Evolutionary conservation across 352 stramenopile genomes (phyloP).

Genomic region (Pythium dissotocum): DNA sequence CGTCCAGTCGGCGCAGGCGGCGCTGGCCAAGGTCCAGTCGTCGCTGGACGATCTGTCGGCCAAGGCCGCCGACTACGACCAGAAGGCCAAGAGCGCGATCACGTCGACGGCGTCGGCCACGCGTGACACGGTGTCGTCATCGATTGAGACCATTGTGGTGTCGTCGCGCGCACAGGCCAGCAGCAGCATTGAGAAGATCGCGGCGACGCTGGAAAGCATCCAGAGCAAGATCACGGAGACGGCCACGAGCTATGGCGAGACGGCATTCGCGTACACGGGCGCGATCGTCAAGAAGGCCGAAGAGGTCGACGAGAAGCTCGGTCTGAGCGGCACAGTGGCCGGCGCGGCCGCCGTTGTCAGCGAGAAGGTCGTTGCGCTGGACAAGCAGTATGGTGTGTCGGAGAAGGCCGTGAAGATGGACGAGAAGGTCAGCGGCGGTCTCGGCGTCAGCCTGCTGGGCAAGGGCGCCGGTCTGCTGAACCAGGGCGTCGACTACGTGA

Average conservation of each 20-base stretch:
- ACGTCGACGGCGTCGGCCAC: constrained; percentile 45
- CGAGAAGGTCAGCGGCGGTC: constrained; percentile 70
- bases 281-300: constrained; percentile 57
- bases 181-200: constrained; percentile 65
- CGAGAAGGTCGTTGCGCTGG: constrained; percentile 52
- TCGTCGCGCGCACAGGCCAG: constrained; percentile 51
- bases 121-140: constrained; percentile 52
- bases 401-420: constrained; percentile 68
- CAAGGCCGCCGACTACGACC: constrained; percentile 62
- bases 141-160: constrained; percentile 67
- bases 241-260: constrained; percentile 36
- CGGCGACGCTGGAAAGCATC: constrained; percentile 53
- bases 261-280: constrained; percentile 47
- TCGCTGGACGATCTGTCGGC: constrained; percentile 32
- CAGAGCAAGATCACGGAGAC: constrained; percentile 35
- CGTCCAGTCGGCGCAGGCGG: constrained; percentile 52
- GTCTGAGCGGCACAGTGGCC: constrained; percentile 51
- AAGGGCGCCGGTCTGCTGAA: constrained; percentile 34
- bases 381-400: constrained; percentile 63
- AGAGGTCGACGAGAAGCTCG: constrained; percentile 58
- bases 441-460: constrained; percentile 70
- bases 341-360: constrained; percentile 51
- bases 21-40: constrained; percentile 54
- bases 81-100: constrained; percentile 35
- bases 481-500: constrained; percentile 67